Evolutionary conservation across 208 protist genomes (phyloP), one percentile per base, ranked within the genome.

Genomic region (Leishmania mexicana): DNA sequence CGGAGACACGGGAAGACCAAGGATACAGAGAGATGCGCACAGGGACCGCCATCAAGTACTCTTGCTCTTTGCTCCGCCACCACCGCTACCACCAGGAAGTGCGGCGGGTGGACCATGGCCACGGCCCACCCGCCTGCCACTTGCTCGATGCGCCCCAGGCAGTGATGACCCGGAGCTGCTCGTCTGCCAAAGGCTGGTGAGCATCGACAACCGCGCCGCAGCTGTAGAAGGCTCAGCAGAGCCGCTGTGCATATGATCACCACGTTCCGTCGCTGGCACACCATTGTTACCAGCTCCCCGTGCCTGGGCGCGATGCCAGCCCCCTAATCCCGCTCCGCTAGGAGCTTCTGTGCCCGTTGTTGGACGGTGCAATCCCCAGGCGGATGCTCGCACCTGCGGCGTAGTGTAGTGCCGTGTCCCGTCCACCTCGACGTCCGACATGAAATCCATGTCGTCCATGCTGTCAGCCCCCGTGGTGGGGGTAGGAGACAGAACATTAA

Each of bases 351-450:
- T 40, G 47, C 19, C 38, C 71, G 31, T 15, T 24, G 35, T 65
- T 35, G 72, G 7, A 28, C 74, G 74, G 54, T 47, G 82, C 77
- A 68, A 71, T 24, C 72, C 72, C 82, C 82, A 85, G 53, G 77
- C 73, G 7, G 82, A 85, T 13, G 78, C 78, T 0, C 82, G 82
- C 45, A 85, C 11, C 73, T 85, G 77, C 4, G 47, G 82, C 24
- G 79, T 75, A 7, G 67, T 51, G 76, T 73, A 49, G 64, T 79
- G 77, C 4, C 82, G 77, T 2, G 15, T 62, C 35, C 72, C 62
- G 40, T 85, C 82, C 40, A 81, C 40, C 64, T 85, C 82, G 49
- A 85, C 82, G 49, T 85, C 82, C 0, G 82, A 85, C 62, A 81
- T 58, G 47, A 85, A 85, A 10, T 85, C 82, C 4, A 45, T 54